A percentile compares a stretch with the other conserved stretches of the same genome.
These are phyloP conservation scores for Aspergillus transmontanensis DNA, from an alignment of 2,329 filamentous ascomycete genomes.

Conservation along the genomic window DNA sequence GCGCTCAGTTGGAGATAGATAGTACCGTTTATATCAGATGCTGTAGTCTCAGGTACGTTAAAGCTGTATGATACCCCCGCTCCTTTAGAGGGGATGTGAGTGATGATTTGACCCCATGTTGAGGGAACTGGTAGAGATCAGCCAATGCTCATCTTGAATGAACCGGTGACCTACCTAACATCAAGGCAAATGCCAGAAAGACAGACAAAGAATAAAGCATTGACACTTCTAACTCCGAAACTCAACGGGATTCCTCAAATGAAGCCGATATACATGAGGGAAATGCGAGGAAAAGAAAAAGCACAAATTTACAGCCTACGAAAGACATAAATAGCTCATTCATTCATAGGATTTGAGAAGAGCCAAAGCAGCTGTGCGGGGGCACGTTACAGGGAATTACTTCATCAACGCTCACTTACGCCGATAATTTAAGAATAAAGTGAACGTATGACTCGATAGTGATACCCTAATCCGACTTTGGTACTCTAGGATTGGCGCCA, in stretches of 20 bases:
- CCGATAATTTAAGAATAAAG: neutral
- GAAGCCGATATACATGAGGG: neutral
- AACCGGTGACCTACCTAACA: slow-evolving; percentile 8
- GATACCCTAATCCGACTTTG: neutral
- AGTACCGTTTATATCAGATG: slow-evolving; percentile 54
- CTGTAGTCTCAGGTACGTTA: slow-evolving; percentile 56
- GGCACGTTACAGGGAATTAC: neutral
- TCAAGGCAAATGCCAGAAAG: neutral
- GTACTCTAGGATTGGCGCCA: neutral
- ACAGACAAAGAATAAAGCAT: neutral
- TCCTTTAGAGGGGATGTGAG: slow-evolving; percentile 23
- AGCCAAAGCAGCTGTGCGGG: neutral
- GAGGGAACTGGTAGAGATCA: slow-evolving; percentile 17
- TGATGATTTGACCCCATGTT: slow-evolving; percentile 20
- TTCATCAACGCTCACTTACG: neutral
- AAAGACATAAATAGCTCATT: neutral
- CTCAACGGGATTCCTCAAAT: neutral
- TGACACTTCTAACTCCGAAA: neutral
- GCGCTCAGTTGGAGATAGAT: slow-evolving; percentile 65
- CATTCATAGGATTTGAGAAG: neutral
- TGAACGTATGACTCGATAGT: neutral
- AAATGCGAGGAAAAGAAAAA: neutral
- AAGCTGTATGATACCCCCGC: slow-evolving; percentile 49
- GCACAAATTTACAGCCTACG: neutral
- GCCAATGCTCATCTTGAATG: neutral